A percentile compares a stretch with the other conserved stretches of the same genome.
Evolutionary conservation across 192 early-diverging fungal species (phyloP).

Genomic region (Backusella circina): DNA sequence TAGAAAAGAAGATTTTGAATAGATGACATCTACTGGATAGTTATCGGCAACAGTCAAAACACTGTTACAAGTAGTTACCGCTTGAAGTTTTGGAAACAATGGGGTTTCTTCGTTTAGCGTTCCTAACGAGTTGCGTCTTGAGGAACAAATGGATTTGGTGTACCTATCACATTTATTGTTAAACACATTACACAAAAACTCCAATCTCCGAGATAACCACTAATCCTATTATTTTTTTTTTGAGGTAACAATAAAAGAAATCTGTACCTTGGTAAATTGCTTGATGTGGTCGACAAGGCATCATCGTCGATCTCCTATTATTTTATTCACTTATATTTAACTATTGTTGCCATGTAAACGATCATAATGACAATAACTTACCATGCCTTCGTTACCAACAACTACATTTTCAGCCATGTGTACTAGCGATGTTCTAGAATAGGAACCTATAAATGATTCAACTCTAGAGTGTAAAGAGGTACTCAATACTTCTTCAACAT

Average conservation of each 20-base stretch:
- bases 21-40: conserved; percentile 12
- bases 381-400: not conserved
- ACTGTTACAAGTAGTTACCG: conserved; percentile 16
- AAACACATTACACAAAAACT: not conserved
- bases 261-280: conserved; percentile 15
- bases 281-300: not conserved
- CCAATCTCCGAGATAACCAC: not conserved
- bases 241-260: not conserved
- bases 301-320: not conserved
- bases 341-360: not conserved
- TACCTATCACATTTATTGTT: not conserved
- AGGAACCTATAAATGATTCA: conserved; percentile 29
- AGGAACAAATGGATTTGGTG: conserved; percentile 3
- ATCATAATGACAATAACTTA: not conserved
- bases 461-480: conserved; percentile 7
- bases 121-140: conserved; percentile 4
- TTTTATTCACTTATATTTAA: not conserved
- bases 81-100: conserved; percentile 10
- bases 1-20: conserved; percentile 36
- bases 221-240: conserved; percentile 3
- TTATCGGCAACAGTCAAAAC: conserved; percentile 29
- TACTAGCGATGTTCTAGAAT: conserved; percentile 25
- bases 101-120: conserved; percentile 4
- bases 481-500: not conserved
- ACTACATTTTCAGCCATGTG: conserved; percentile 35